Evolutionary conservation across 23 red algal species (phyloP), one percentile per base, ranked within the genome.

Genomic region (Gracilaria domingensis): DNA sequence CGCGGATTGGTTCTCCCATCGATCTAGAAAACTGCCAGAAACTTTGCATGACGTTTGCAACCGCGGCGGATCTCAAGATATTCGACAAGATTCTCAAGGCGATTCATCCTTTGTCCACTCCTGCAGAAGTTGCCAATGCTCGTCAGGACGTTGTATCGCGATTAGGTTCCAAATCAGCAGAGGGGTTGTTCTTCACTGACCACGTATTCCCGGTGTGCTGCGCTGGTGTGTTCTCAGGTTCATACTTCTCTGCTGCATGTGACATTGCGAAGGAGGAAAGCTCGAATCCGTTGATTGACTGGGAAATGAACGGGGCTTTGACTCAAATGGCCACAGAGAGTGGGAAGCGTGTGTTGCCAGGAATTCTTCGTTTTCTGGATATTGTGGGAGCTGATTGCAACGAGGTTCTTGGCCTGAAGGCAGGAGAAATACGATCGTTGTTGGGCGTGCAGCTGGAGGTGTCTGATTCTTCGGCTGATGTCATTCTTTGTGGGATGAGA

Each of bases 141-240:
- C 26, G 47, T 11, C 80, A 83, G 14, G 89, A 92, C 54, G 79
- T 69, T 32, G 48, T 92, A 21, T 92, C 89, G 20, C 76, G 89
- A 18, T 47, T 92, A 29, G 89, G 89, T 40, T 92, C 89, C 11
- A 92, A 83, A 48, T 58, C 79, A 18, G 66, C 9, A 59, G 58
- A 73, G 37, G 89, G 89, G 12, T 5, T 51, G 3, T 92, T 92
- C 48, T 49, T 92, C 26, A 37, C 66, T 25, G 39, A 75, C 3
- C 23, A 84, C 34, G 48, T 92, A 29, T 75, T 92, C 49, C 76
- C 64, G 23, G 53, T 71, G 8, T 92, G 89, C 40, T 45, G 77
- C n/a, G 56, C 89, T 23, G 89, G 89, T 74, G 65, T 92, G 58
- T 92, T 92, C 70, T 79, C 78, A 36, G 36, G 54, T 33, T 48